Conservation (phyloP, 352 stramenopile species). For the Phytophthora crassamura region DNA sequence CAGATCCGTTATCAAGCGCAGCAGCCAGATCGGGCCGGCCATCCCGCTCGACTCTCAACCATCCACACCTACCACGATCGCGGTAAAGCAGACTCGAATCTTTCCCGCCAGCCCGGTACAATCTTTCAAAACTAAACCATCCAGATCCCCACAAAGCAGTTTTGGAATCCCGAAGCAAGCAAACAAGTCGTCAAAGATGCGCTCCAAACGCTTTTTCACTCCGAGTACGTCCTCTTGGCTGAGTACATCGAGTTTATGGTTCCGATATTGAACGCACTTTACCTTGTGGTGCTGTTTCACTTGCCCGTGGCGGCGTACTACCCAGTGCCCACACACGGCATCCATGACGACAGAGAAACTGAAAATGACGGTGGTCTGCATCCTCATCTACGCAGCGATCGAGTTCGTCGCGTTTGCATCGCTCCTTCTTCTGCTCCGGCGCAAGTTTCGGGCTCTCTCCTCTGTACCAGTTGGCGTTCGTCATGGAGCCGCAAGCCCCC, state of each 20-base stretch:
- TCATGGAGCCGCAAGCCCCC: constrained; percentile 33
- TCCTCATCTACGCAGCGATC: constrained; percentile 18
- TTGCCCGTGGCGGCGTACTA: constrained; percentile 36
- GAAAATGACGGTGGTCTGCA: not conserved
- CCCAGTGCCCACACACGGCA: constrained; percentile 20
- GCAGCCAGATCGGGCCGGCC: not conserved
- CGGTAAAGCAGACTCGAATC: not conserved
- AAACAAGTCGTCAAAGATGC: constrained; percentile 2
- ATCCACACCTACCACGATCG: not conserved
- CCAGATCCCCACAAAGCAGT: not conserved
- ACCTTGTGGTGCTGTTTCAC: constrained; percentile 20
- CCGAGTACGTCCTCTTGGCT: constrained; percentile 27
- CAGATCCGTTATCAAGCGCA: not conserved
- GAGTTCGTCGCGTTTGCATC: constrained; percentile 13
- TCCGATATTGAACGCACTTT: constrained; percentile 30
- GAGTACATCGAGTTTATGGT: constrained; percentile 42
- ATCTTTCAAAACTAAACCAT: not conserved
- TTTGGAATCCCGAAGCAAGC: not conserved
- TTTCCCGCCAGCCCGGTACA: not conserved
- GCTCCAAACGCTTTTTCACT: constrained; percentile 29
- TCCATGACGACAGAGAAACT: constrained; percentile 5
- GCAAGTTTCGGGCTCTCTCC: constrained; percentile 27
- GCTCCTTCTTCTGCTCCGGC: constrained; percentile 17
- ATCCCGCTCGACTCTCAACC: not conserved
- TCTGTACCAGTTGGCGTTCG: constrained; percentile 40